phyloP scores from a whole-genome alignment of 768 basidiomycete species.

The Tubosaeta sp. region DNA sequence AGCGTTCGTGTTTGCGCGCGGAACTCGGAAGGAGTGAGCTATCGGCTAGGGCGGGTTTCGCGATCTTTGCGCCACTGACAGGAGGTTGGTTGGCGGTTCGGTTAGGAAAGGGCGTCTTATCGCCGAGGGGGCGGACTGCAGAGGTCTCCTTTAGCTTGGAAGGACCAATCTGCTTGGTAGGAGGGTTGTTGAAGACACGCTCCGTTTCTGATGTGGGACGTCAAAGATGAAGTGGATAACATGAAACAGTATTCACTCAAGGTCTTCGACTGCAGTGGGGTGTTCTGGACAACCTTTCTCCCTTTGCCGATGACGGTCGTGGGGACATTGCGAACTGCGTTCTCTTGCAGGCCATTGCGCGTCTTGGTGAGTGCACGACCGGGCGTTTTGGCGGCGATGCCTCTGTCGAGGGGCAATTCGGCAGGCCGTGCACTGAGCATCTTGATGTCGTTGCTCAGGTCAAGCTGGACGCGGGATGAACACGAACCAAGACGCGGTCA shows the following conservation, averaged over 20 bases:
- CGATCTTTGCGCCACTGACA: conserved; percentile 34
- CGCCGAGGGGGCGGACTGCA: conserved; percentile 50
- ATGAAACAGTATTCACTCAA: conserved; percentile 20
- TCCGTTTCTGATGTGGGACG: conserved; percentile 16
- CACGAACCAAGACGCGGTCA: conserved; percentile 26
- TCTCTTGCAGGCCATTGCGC: conserved; percentile 43
- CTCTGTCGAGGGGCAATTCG: conserved; percentile 26
- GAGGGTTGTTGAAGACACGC: conserved; percentile 15
- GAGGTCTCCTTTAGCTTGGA: conserved; percentile 23
- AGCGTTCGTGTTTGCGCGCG: conserved; percentile 57
- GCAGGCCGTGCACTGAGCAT: conserved; percentile 27
- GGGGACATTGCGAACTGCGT: conserved; percentile 38
- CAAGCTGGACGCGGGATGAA: not conserved
- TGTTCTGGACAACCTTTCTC: conserved; percentile 36
- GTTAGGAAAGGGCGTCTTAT: conserved; percentile 78
- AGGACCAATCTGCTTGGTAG: conserved; percentile 26
- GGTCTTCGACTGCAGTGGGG: conserved; percentile 32
- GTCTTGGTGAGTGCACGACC: conserved; percentile 42
- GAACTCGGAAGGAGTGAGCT: conserved; percentile 62
- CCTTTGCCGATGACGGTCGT: conserved; percentile 45
- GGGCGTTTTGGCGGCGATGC: conserved; percentile 46
- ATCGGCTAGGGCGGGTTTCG: conserved; percentile 38
- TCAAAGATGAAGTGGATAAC: not conserved
- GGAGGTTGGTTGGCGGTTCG: conserved; percentile 36
- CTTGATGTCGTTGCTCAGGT: conserved; percentile 6